Conservation (phyloP, 2,329 filamentous ascomycete species). For the Cadophora luteo-olivacea region DNA sequence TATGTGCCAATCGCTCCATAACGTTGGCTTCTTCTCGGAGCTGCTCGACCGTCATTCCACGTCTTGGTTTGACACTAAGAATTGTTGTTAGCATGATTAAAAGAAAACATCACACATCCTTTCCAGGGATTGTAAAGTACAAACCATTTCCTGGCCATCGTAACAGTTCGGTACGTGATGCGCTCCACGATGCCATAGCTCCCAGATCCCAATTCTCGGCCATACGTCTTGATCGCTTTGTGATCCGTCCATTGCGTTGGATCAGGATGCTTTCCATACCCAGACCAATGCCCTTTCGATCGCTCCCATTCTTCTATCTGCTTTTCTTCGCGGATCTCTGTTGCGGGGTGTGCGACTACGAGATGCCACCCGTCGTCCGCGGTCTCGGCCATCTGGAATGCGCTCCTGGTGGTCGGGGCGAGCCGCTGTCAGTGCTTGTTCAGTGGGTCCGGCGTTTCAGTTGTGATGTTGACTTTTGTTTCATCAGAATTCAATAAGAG, state of each 20-base stretch:
- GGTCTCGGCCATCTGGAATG: not conserved
- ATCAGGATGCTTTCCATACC: slow-evolving; percentile 36
- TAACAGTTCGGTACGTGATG: slow-evolving; percentile 48
- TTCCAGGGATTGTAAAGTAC: not conserved
- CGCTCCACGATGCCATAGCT: slow-evolving; percentile 54
- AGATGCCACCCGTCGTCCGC: slow-evolving; percentile 36
- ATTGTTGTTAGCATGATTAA: slow-evolving; percentile 15
- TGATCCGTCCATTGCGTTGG: slow-evolving; percentile 28
- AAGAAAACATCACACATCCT: slow-evolving; percentile 22
- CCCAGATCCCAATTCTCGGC: slow-evolving; percentile 50
- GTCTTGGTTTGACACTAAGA: slow-evolving; percentile 29
- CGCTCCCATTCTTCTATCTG: slow-evolving; percentile 38
- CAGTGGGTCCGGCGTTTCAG: not conserved
- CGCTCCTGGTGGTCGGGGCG: not conserved
- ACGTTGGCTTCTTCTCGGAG: slow-evolving; percentile 54
- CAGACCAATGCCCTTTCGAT: slow-evolving; percentile 37
- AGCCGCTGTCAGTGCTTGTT: slow-evolving; percentile 3
- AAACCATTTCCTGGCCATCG: slow-evolving; percentile 52
- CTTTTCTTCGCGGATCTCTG: slow-evolving; percentile 32
- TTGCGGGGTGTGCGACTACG: slow-evolving; percentile 33
- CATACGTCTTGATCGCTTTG: slow-evolving; percentile 33
- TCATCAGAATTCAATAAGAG: not conserved
- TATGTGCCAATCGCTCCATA: slow-evolving; percentile 55
- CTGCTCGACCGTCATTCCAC: slow-evolving; percentile 47
- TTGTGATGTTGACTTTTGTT: not conserved